These are phyloP conservation scores for Gynochthodes officinalis DNA, from an alignment of 257 asterid species.

Conservation along the genomic window DNA sequence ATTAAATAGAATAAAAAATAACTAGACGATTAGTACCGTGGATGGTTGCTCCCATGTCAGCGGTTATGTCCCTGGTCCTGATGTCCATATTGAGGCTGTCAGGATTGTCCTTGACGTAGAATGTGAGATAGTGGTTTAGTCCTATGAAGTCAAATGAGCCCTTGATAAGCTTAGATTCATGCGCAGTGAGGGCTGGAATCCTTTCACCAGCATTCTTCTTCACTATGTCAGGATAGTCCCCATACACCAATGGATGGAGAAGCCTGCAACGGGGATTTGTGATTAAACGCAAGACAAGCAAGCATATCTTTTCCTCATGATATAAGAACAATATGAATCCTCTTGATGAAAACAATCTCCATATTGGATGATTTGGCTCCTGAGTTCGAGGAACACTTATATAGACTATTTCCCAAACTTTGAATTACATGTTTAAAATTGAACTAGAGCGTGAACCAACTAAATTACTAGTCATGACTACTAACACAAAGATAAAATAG, in stretches of 20 bases:
- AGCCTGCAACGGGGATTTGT: not conserved
- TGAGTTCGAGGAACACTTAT: no score
- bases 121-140: not conserved
- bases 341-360: not conserved
- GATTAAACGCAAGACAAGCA: not conserved
- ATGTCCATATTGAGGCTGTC: not conserved
- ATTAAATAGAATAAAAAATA: no score
- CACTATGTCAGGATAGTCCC: constrained; percentile 7
- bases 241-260: constrained; percentile 5
- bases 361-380: no score
- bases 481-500: no score
- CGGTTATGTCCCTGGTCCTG: not conserved
- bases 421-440: no score
- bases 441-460: no score
- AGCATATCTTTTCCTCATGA: not conserved
- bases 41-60: constrained; percentile 2
- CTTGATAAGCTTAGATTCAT: not conserved
- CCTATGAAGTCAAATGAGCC: constrained; percentile 1
- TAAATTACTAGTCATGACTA: no score
- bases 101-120: not conserved
- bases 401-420: no score
- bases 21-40: no score
- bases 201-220: not conserved
- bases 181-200: not conserved
- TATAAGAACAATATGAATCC: not conserved